Evolutionary conservation across 2,329 filamentous ascomycete genomes (phyloP), one percentile per base, ranked within the genome.

Genomic region (Pestalotiopsis sp.): DNA sequence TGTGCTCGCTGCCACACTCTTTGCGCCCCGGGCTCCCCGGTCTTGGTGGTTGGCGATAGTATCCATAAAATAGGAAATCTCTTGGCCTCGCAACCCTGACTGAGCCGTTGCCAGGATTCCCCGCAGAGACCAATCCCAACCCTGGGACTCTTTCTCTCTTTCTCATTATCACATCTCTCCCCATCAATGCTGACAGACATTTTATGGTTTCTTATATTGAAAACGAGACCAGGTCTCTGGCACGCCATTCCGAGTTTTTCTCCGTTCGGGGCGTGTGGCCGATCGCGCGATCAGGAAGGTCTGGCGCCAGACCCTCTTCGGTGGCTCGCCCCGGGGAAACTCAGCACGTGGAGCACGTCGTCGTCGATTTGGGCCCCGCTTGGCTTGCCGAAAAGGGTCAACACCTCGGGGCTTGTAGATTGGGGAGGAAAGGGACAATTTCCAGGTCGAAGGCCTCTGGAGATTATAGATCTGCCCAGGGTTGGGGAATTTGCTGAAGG

Each of bases 311-410:
- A 49, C 61, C 41, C 13, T 52, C 38, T 64, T 64, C 36, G 61
- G 61, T 31, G n/a, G 61, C 61, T 36, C 39, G 61, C 39, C 61
- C 61, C 45, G 45, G 45, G 41, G 61, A 36, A n/a, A 45, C 27
- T n/a, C 31, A 36, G 36, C 36, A 62, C 59, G 27, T 62, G 59
- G 59, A 62, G 59, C 20, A 36, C 59, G 59, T 61, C 31, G 59
- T 62, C 39, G 39, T 36, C 23, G 57, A 36, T 17, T 59, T 36
- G 13, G 61, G 39, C 61, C 39, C 61, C 61, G 61, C 38, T 62
- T 64, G n/a, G 36, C 20, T 49, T 64, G 61, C 61, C 61, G 61
- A 64, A 64, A 64, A 31, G 61, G 61, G 61, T 39, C 61, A 64
- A 49, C 39, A 64, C n/a, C 20, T 64, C 61, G 61, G 61, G 41